Evolutionary conservation across 2,329 filamentous ascomycete species (phyloP).

Genomic region (Colletotrichum higginsianum): DNA sequence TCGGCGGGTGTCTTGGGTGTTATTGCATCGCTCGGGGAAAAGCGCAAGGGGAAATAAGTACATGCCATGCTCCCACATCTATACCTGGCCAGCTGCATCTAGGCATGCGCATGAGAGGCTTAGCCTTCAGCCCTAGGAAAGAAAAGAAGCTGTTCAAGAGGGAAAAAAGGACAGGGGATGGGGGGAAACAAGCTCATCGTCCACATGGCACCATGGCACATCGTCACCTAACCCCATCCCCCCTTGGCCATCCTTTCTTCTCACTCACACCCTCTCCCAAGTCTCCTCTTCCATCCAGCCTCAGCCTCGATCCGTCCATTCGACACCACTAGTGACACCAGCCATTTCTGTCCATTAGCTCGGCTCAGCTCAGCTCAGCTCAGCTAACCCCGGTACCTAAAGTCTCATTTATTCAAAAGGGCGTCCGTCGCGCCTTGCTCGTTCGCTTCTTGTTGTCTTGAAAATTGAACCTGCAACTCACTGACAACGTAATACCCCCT

Average conservation of each 20-base stretch:
- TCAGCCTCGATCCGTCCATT: slow-evolving; percentile 19
- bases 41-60: slow-evolving; percentile 24
- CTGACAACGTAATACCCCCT: background rate
- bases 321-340: slow-evolving; percentile 28
- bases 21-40: slow-evolving; percentile 18
- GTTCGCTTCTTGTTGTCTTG: background rate
- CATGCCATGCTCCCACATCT: background rate
- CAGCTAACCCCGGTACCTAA: background rate
- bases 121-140: slow-evolving; percentile 35
- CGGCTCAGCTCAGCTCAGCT: background rate
- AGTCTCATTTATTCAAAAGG: slow-evolving; percentile 21
- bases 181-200: slow-evolving; percentile 28
- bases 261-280: background rate
- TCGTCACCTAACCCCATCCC: background rate
- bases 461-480: background rate
- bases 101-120: background rate
- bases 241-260: background rate
- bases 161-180: background rate
- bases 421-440: slow-evolving; percentile 3
- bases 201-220: background rate
- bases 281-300: slow-evolving; percentile 7
- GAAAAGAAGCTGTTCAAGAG: background rate
- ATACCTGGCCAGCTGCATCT: background rate
- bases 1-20: background rate
- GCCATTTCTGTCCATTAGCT: slow-evolving; percentile 24